phyloP scores from a whole-genome alignment of 345 rosid genomes.

The Salix exigua region DNA sequence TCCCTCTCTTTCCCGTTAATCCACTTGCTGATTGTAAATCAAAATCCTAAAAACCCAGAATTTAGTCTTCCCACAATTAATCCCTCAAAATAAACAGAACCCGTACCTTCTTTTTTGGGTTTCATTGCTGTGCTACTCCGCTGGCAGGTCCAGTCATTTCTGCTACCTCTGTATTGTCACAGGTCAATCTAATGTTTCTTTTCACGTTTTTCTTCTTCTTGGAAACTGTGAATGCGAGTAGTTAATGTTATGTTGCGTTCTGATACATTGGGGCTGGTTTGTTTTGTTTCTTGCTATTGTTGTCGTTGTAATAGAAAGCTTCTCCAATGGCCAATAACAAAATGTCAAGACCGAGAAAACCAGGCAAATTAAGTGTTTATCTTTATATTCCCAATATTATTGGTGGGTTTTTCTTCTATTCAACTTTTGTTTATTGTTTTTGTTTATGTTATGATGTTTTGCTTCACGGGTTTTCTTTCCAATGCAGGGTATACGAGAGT shows the following conservation, averaged over 20 bases:
- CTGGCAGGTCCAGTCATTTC: not conserved
- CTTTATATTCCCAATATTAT: constrained; percentile 82
- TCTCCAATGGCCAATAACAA: constrained; percentile 59
- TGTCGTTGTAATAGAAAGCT: not conserved
- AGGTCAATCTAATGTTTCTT: not conserved
- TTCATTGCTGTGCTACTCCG: not conserved
- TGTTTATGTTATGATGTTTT: not conserved
- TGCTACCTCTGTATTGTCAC: not conserved
- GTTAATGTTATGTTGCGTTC: not conserved
- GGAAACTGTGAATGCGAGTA: not conserved
- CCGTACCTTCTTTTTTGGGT: not conserved
- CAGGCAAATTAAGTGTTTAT: constrained; percentile 57
- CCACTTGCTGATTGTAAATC: not conserved
- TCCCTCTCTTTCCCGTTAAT: not conserved
- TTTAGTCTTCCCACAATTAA: not conserved
- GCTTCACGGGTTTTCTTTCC: not conserved
- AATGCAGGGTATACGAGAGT: constrained; percentile 70
- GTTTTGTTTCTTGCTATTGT: not conserved
- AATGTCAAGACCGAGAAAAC: constrained; percentile 41
- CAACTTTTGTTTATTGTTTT: not conserved
- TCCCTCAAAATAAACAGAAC: not conserved
- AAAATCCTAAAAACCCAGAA: not conserved
- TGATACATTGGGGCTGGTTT: not conserved
- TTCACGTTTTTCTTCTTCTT: not conserved
- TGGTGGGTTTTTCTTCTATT: constrained; percentile 46